These are phyloP conservation scores for Tetrahymena elliotti DNA, from an alignment of 73 alveolate genomes.

Conservation along the genomic window DNA sequence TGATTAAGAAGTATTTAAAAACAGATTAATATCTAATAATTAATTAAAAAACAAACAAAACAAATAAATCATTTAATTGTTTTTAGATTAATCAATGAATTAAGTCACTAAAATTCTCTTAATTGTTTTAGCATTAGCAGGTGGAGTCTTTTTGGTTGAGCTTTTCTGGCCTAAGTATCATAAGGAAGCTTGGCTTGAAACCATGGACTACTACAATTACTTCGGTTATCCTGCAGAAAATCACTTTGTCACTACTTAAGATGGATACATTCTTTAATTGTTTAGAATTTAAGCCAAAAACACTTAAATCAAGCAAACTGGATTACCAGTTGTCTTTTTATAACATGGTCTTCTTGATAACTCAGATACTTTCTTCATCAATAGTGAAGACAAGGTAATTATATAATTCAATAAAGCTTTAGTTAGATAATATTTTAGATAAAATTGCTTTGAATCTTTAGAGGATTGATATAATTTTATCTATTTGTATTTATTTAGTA, in stretches of 20 bases:
- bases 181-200: neutral
- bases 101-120: neutral
- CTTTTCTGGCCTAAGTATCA: neutral
- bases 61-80: neutral
- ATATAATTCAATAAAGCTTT: neutral
- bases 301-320: neutral
- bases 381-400: constrained; percentile 52
- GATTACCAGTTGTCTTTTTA: constrained; percentile 59
- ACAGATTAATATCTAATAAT: neutral
- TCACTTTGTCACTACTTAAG: constrained; percentile 69
- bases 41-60: neutral
- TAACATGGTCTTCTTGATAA: constrained; percentile 88
- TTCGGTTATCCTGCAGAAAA: constrained; percentile 59
- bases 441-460: neutral
- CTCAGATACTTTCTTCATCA: constrained; percentile 74
- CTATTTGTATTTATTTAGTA: too few relatives aligned
- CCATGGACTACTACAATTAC: constrained; percentile 12
- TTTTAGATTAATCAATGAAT: neutral
- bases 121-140: neutral
- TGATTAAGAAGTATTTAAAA: neutral
- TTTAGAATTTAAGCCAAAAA: constrained; percentile 37
- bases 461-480: too few relatives aligned
- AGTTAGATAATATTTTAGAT: too few relatives aligned
- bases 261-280: constrained; percentile 58
- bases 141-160: neutral